Base-by-base conservation (phyloP, 495 filamentous ascomycete species). In the Glutinoglossum americanum region DNA sequence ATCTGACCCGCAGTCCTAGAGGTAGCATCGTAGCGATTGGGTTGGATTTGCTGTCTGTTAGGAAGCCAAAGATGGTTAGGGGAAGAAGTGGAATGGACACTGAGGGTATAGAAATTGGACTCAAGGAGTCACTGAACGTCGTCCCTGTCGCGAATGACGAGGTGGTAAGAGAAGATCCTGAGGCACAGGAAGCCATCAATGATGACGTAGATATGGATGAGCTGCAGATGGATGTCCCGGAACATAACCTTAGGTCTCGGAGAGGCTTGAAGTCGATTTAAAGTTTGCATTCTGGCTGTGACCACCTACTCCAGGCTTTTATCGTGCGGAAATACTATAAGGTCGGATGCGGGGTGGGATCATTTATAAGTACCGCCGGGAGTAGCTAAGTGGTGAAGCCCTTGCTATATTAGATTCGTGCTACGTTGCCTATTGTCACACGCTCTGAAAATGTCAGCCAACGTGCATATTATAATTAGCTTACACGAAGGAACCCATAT, bases 191-290 rank as follows among this genome's bases (percentile, higher is more conserved):
- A 17, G 37, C 37, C 1, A 15, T 15, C 25, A 57, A n/a, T 33
- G 30, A 55, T 23, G 57, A 61, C 32, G 64, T 62, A 61, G 65
- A 68, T 47, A 62, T 64, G 37, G 67, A 69, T 51, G 66, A 68
- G 47, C 60, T 68, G 48, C 65, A 68, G 35, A 57, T 44, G 45
- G 54, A 65, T 49, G n/a, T 58, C 23, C 26, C 57, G 49, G 55
- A 56, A 15, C 65, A 65, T 49, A 56, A 17, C 6, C n/a, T 55
- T 23, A 2, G 8, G n/a, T 49, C 47, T 4, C 47, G 13, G 47
- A 49, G 8, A 27, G 21, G 15, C 44, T 47, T 5, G 21, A n/a
- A n/a, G 17, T n/a, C 9, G 30, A 33, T 33, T 9, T 33, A 9
- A 33, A 33, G 30, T 9, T 33, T 9, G 30, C 30, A 33, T 33